These are phyloP conservation scores for Clavulina sp. DNA, from an alignment of 768 basidiomycete genomes.

Conservation along the genomic window DNA sequence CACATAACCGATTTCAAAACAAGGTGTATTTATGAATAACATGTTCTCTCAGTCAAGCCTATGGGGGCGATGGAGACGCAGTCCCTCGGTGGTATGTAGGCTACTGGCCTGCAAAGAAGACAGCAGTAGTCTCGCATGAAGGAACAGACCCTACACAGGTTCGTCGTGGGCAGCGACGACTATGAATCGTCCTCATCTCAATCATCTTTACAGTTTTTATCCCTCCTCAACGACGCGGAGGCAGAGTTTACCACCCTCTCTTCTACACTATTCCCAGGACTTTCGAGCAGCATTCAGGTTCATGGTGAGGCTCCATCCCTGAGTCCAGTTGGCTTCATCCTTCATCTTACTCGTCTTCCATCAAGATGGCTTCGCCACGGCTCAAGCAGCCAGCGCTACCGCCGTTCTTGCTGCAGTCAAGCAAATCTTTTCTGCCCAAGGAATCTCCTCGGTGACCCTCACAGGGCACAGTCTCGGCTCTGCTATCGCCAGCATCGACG, in stretches of 20 bases:
- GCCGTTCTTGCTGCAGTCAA: conserved; percentile 15
- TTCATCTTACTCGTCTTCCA: no score
- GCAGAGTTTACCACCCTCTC: neutral
- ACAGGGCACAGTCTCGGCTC: no score
- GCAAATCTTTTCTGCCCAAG: no score
- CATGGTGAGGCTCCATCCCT: no score
- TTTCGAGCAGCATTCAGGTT: no score
- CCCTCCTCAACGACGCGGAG: neutral
- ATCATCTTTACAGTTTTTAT: neutral
- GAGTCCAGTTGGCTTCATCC: no score
- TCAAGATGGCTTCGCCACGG: conserved; percentile 28
- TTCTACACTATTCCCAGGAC: neutral
- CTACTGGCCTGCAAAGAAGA: neutral
- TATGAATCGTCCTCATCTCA: neutral
- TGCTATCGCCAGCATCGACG: no score
- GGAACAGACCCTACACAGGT: neutral
- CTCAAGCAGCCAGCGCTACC: conserved; percentile 20
- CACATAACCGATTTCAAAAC: neutral
- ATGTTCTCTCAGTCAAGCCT: neutral
- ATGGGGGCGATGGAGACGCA: neutral
- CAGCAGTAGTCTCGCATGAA: neutral
- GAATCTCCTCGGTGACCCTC: no score
- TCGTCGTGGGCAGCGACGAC: neutral
- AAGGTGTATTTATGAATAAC: neutral
- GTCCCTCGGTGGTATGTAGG: neutral